Percentiles rank a stretch among this genome's conserved stretches.
These are phyloP conservation scores for Rubia tinctorum DNA, from an alignment of 305 asterid genomes.

Conservation along the genomic window DNA sequence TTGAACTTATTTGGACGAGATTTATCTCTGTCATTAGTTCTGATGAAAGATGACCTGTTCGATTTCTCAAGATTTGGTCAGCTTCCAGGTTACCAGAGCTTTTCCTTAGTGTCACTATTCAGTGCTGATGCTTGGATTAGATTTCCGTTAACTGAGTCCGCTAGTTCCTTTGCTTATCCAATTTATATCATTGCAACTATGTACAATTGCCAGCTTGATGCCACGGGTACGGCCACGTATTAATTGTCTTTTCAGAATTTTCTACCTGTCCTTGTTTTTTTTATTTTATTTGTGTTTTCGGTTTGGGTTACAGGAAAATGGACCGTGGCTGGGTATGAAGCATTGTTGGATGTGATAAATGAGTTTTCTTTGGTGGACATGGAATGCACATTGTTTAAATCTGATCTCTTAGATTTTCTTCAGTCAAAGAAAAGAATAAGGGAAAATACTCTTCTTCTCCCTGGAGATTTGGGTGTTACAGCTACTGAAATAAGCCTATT, in stretches of 20 bases:
- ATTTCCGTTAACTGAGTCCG: conserved; percentile 49
- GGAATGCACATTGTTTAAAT: conserved; percentile 49
- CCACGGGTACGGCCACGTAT: conserved; percentile 50
- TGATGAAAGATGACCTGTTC: conserved; percentile 36
- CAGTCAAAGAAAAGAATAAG: conserved; percentile 42
- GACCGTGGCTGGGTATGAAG: conserved; percentile 49
- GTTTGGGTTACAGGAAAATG: conserved; percentile 49
- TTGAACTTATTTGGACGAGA: conserved; percentile 72
- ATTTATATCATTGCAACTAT: conserved; percentile 63
- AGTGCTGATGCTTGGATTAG: conserved; percentile 87
- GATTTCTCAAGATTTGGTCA: conserved; percentile 29
- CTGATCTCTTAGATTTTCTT: conserved; percentile 53
- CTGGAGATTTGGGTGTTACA: conserved; percentile 37
- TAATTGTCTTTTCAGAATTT: conserved; percentile 14
- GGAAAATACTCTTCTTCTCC: conserved; percentile 32
- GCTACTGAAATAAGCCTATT: conserved; percentile 51
- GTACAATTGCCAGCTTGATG: conserved; percentile 54
- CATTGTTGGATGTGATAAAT: conserved; percentile 52
- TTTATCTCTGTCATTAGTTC: conserved; percentile 59
- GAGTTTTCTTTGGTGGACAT: conserved; percentile 61
- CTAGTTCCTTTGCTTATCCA: conserved; percentile 40
- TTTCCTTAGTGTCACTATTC: conserved; percentile 52
- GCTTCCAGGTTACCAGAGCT: conserved; percentile 25
- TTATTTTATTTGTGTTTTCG: conserved; percentile 8
- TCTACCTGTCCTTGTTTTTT: conserved; percentile 5